phyloP scores from a whole-genome alignment of 768 basidiomycete species.

The Daedaleopsis sinensis region DNA sequence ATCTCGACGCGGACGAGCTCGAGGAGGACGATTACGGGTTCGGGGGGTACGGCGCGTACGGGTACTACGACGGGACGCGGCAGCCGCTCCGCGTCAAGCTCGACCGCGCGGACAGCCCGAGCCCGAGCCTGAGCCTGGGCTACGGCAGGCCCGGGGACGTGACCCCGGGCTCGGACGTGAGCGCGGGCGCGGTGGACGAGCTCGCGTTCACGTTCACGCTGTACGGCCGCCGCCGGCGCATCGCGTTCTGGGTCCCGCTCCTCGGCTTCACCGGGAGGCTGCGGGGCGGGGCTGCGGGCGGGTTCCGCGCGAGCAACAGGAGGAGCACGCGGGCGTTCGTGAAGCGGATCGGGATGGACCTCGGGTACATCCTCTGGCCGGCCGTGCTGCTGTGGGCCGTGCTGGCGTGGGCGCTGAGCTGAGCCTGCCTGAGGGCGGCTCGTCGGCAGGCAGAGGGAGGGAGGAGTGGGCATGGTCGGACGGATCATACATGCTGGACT shows the following conservation, averaged over 20 bases:
- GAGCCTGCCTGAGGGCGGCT: background rate
- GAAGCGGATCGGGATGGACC: slow-evolving; percentile 10
- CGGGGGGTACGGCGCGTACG: too few species aligned
- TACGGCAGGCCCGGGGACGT: background rate
- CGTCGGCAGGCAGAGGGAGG: too few species aligned
- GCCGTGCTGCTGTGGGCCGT: slow-evolving; percentile 13
- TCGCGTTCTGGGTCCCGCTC: slow-evolving; percentile 40
- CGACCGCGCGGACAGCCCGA: slow-evolving; percentile 5
- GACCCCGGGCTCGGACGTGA: background rate
- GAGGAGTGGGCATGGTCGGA: too few species aligned
- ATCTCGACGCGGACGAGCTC: slow-evolving; percentile 21
- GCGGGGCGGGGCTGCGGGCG: background rate
- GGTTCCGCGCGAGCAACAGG: background rate
- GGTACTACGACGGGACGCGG: slow-evolving; percentile 17
- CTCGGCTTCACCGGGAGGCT: background rate
- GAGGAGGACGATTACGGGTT: slow-evolving; percentile 17
- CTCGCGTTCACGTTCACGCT: slow-evolving; percentile 61
- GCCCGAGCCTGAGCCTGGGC: too few species aligned
- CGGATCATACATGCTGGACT: too few species aligned
- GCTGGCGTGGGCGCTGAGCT: slow-evolving; percentile 11
- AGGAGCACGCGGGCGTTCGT: slow-evolving; percentile 7
- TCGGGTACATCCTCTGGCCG: slow-evolving; percentile 16
- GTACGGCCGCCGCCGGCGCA: slow-evolving; percentile 54
- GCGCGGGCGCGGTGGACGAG: slow-evolving; percentile 27
- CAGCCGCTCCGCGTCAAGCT: slow-evolving; percentile 14